Percentiles rank a stretch among this genome's conserved stretches.
These are phyloP conservation scores for Lipomyces orientalis DNA, from an alignment of 805 yeast species.

Conservation along the genomic window DNA sequence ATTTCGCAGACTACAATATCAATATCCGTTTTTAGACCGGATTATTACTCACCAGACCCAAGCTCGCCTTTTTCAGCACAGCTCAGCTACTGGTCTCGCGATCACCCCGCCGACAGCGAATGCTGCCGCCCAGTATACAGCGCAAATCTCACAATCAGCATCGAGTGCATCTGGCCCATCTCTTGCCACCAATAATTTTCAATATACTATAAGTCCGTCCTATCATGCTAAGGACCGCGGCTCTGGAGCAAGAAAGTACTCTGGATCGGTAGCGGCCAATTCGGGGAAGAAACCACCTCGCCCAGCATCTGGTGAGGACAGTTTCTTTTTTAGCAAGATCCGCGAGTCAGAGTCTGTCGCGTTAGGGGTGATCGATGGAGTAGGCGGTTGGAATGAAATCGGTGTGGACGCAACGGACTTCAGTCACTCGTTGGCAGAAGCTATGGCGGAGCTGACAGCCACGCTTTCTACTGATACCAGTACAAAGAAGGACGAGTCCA, in stretches of 20 bases:
- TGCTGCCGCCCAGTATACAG: slow-evolving; percentile 13
- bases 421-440: slow-evolving; percentile 73
- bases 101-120: slow-evolving; percentile 19
- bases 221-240: slow-evolving; percentile 28
- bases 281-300: slow-evolving; percentile 6
- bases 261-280: not conserved
- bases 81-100: slow-evolving; percentile 11
- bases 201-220: slow-evolving; percentile 25
- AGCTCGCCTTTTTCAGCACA: slow-evolving; percentile 18
- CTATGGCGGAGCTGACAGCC: slow-evolving; percentile 51
- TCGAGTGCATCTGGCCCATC: slow-evolving; percentile 2
- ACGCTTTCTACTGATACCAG: slow-evolving; percentile 15
- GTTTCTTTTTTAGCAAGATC: slow-evolving; percentile 35
- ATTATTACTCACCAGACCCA: slow-evolving; percentile 24
- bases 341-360: slow-evolving; percentile 38
- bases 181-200: slow-evolving; percentile 13
- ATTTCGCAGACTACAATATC: slow-evolving; percentile 30
- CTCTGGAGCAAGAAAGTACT: slow-evolving; percentile 6
- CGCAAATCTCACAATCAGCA: slow-evolving; percentile 12
- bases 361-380: slow-evolving; percentile 74
- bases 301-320: slow-evolving; percentile 40
- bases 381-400: slow-evolving; percentile 95
- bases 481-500: slow-evolving; percentile 12
- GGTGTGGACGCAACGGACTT: slow-evolving; percentile 91
- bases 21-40: slow-evolving; percentile 32